A percentile compares a stretch with the other conserved stretches of the same genome.
phyloP scores from a whole-genome alignment of 2,329 filamentous ascomycete species.

The Aspergillus bombycis region DNA sequence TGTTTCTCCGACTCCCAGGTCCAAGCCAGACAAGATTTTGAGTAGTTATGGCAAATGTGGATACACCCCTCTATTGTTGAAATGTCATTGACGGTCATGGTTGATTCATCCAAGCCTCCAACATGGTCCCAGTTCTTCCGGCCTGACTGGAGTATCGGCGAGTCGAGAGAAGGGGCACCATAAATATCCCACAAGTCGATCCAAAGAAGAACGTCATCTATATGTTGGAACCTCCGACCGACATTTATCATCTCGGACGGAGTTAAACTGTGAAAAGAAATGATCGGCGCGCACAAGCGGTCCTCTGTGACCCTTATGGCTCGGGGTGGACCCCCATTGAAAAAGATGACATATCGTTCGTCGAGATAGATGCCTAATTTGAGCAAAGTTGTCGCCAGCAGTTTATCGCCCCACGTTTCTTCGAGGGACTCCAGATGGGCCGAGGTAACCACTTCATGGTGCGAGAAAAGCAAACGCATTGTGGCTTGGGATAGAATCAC shows the following conservation, averaged over 20 bases:
- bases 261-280: constrained; percentile 5
- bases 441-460: background rate
- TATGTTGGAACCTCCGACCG: constrained; percentile 4
- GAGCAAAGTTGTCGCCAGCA: constrained; percentile 3
- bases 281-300: constrained; percentile 7
- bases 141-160: background rate
- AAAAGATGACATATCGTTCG: constrained; percentile 4
- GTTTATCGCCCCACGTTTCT: constrained; percentile 9
- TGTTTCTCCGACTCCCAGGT: constrained; percentile 5
- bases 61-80: background rate
- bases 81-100: constrained; percentile 4
- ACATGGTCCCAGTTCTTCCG: constrained; percentile 7
- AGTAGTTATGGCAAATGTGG: constrained; percentile 1
- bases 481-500: constrained; percentile 6
- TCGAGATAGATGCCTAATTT: constrained; percentile 9
- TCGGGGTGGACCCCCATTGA: constrained; percentile 6
- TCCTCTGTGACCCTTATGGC: constrained; percentile 5
- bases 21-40: constrained; percentile 8
- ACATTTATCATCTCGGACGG: constrained; percentile 3
- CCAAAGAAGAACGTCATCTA: background rate
- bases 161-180: background rate
- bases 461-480: constrained; percentile 6
- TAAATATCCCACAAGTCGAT: constrained; percentile 11
- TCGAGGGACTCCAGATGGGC: constrained; percentile 9
- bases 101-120: constrained; percentile 5